Evolutionary conservation across 75 land plant genomes (phyloP).

Genomic region (Pinus tabuliformis): DNA sequence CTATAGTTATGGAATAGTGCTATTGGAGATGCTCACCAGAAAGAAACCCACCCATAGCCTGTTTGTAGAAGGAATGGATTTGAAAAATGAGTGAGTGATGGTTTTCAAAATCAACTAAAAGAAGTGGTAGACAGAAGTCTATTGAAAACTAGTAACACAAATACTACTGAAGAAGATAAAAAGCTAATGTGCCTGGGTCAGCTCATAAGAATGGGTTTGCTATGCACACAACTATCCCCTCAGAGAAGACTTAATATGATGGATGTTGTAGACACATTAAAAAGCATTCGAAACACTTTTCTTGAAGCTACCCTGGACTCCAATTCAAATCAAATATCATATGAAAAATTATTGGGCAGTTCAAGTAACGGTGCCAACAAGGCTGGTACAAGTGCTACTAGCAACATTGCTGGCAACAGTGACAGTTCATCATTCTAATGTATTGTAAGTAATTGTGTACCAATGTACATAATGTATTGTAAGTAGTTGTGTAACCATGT

Average conservation of each 20-base stretch:
- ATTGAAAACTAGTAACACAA: background rate
- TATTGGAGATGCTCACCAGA: background rate
- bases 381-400: too few species aligned
- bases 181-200: background rate
- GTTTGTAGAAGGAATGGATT: background rate
- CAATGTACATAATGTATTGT: too few species aligned
- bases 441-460: too few species aligned
- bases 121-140: background rate
- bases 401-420: too few species aligned
- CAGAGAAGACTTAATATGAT: constrained; percentile 18
- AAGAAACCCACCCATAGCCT: background rate
- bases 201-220: background rate
- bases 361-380: too few species aligned
- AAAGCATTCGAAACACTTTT: background rate
- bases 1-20: background rate
- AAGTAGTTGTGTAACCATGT: too few species aligned
- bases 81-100: background rate
- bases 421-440: too few species aligned
- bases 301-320: background rate
- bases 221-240: constrained; percentile 13
- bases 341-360: too few species aligned
- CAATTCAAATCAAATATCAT: too few species aligned
- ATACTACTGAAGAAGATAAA: background rate
- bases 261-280: constrained; percentile 13
- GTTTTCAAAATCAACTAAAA: background rate